phyloP scores from a whole-genome alignment of 345 rosid species.

The Hypericum androsaemum region DNA sequence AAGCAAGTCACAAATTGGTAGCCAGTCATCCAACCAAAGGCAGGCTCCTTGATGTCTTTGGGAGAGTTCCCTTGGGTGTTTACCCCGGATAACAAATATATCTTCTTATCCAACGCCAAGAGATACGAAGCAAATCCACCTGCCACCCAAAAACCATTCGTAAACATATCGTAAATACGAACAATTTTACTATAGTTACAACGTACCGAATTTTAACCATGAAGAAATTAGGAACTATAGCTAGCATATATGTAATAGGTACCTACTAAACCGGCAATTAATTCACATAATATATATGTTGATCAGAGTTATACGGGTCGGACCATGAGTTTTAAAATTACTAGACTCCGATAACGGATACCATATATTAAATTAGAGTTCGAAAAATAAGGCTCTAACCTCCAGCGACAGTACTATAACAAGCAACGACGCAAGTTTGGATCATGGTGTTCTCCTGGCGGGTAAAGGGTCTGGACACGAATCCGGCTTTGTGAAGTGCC shows the following conservation, averaged over 20 bases:
- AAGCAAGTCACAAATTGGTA: background rate
- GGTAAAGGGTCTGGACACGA: background rate
- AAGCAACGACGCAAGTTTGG: constrained; percentile 1
- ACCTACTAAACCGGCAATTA: too few species aligned
- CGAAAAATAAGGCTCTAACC: background rate
- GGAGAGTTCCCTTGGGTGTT: background rate
- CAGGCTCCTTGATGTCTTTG: background rate
- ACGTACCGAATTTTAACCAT: too few species aligned
- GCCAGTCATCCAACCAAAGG: constrained; percentile 1
- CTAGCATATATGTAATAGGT: too few species aligned
- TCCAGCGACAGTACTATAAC: background rate
- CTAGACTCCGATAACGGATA: too few species aligned
- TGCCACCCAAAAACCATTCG: background rate
- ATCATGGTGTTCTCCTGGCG: background rate
- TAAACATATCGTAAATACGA: too few species aligned
- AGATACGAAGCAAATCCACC: constrained; percentile 2
- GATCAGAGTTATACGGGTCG: too few species aligned
- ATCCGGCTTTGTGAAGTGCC: background rate
- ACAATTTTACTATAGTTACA: too few species aligned
- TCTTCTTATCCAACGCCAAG: background rate
- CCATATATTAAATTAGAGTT: background rate
- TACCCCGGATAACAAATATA: background rate
- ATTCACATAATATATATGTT: too few species aligned
- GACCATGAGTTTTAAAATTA: too few species aligned
- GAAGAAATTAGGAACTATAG: too few species aligned